Conservation (phyloP, 228 moss, liverwort and hornwort genomes). For the Sphagnum fallax region DNA sequence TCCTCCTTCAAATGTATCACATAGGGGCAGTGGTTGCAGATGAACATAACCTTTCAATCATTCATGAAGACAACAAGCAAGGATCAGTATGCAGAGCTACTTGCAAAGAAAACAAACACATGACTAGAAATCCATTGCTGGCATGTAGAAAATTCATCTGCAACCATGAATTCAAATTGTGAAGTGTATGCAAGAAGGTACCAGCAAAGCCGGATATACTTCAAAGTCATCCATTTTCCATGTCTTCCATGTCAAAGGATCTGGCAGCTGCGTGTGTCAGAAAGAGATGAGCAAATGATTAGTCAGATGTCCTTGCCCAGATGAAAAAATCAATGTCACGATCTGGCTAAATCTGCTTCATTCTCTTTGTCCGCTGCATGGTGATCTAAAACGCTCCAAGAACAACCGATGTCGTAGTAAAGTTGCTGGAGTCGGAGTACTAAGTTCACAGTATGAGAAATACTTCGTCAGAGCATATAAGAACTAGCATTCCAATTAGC, state of each 20-base stretch:
- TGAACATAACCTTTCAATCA: slow-evolving; percentile 54
- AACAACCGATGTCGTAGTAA: not conserved
- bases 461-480: too few relatives aligned
- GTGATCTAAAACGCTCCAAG: not conserved
- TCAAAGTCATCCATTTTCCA: slow-evolving; percentile 74
- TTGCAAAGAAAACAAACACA: slow-evolving; percentile 2
- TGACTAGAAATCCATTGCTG: too few relatives aligned
- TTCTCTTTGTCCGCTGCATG: not conserved
- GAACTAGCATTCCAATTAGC: too few relatives aligned
- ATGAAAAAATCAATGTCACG: not conserved
- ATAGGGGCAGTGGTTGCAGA: slow-evolving; percentile 83
- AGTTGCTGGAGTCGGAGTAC: too few relatives aligned
- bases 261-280: slow-evolving; percentile 43
- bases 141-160: slow-evolving; percentile 3
- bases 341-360: not conserved
- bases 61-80: not conserved
- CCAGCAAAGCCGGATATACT: slow-evolving; percentile 63
- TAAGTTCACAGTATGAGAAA: too few relatives aligned
- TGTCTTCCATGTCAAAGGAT: slow-evolving; percentile 61
- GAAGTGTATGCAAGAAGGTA: slow-evolving; percentile 3
- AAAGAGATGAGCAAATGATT: slow-evolving; percentile 9
- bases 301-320: not conserved
- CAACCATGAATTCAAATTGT: not conserved
- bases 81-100: too few relatives aligned
- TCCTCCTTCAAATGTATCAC: slow-evolving; percentile 70